Evolutionary conservation across 768 basidiomycete genomes (phyloP).

Genomic region (Leccinum boreale): DNA sequence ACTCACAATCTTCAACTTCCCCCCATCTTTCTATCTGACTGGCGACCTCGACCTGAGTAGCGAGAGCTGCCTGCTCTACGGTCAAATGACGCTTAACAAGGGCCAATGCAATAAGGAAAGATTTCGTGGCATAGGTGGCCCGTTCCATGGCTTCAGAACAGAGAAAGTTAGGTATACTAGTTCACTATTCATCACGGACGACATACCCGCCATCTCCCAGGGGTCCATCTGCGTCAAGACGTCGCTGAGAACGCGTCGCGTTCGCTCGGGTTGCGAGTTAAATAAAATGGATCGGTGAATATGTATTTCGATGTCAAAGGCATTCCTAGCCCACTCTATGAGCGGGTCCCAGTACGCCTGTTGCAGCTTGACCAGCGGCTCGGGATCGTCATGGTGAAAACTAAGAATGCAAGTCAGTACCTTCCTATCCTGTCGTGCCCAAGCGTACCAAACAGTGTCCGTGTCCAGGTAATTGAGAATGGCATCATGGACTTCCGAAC

Average conservation of each 20-base stretch:
- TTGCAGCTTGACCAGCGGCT: slow-evolving; percentile 74
- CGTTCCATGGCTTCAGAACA: slow-evolving; percentile 76
- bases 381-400: slow-evolving; percentile 80
- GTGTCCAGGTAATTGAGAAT: slow-evolving; percentile 88
- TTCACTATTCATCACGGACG: background rate
- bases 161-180: background rate
- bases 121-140: slow-evolving; percentile 85
- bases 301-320: slow-evolving; percentile 64
- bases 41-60: slow-evolving; percentile 87
- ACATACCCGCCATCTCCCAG: slow-evolving; percentile 88
- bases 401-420: slow-evolving; percentile 36
- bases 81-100: slow-evolving; percentile 73
- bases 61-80: slow-evolving; percentile 81
- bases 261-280: slow-evolving; percentile 65
- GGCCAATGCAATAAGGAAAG: slow-evolving; percentile 83
- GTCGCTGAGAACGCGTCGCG: slow-evolving; percentile 54
- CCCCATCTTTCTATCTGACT: slow-evolving; percentile 98
- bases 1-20: slow-evolving; percentile 98
- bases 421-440: background rate
- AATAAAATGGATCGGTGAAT: slow-evolving; percentile 72
- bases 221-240: slow-evolving; percentile 64
- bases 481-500: slow-evolving; percentile 60
- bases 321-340: slow-evolving; percentile 68
- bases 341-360: slow-evolving; percentile 85
- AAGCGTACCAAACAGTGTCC: slow-evolving; percentile 81